A percentile compares a stretch with the other conserved stretches of the same genome.
Evolutionary conservation across 129 eudicot genomes (phyloP).

Genomic region (Centrapalus pauciflorus): DNA sequence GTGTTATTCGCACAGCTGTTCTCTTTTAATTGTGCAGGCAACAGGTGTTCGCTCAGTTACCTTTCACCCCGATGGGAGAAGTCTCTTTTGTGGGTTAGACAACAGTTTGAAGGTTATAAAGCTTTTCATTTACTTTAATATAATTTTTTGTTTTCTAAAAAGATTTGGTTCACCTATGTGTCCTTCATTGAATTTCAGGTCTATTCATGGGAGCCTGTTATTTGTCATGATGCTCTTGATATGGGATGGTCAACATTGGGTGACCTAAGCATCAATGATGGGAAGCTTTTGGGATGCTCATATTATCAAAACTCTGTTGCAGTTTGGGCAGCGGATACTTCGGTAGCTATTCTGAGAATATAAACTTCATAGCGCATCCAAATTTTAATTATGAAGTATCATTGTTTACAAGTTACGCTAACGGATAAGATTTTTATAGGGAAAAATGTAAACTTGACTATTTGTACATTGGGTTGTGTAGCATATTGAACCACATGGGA

Average conservation of each 20-base stretch:
- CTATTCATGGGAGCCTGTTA: conserved; percentile 98
- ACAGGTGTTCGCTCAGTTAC: conserved; percentile 78
- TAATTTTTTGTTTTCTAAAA: neutral
- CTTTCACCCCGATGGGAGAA: conserved; percentile 93
- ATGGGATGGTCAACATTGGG: conserved; percentile 95
- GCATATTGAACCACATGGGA: conserved; percentile 57
- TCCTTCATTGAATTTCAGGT: conserved; percentile 44
- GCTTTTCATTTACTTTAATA: neutral
- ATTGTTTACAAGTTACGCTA: neutral
- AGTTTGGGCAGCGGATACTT: conserved; percentile 87
- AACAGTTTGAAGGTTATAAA: conserved; percentile 66
- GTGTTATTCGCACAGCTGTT: neutral
- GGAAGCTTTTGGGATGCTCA: conserved; percentile 84
- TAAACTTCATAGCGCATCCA: neutral
- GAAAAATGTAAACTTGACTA: neutral
- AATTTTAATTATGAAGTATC: neutral
- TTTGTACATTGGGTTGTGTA: conserved; percentile 22
- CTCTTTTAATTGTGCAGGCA: conserved; percentile 36
- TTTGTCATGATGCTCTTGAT: conserved; percentile 83
- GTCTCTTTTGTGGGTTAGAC: conserved; percentile 84
- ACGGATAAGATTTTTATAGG: neutral
- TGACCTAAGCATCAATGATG: conserved; percentile 80
- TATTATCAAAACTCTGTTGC: conserved; percentile 82
- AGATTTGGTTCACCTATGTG: conserved; percentile 4
- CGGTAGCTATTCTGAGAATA: conserved; percentile 37